Conservation (phyloP, 805 yeast species). For the Yarrowia sp. region DNA sequence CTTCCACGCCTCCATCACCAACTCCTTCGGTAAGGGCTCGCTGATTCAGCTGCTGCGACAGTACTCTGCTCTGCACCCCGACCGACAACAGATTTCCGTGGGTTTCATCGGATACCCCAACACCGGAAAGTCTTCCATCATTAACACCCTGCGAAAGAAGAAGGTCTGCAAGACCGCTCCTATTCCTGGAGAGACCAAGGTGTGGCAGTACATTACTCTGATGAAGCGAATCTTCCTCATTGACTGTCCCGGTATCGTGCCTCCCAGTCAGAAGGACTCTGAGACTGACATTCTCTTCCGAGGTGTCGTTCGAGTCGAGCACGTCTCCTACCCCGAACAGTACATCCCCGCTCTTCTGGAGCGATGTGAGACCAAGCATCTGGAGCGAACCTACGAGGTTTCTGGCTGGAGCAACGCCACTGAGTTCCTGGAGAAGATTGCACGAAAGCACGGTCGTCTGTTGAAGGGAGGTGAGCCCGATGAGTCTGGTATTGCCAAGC, state of each 20-base stretch:
- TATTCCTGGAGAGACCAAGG: conserved; percentile 98
- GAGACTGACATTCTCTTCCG: conserved; percentile 92
- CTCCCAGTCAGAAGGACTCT: conserved; percentile 87
- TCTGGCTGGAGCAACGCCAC: conserved; percentile 81
- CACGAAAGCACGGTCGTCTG: conserved; percentile 90
- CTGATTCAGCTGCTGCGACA: conserved; percentile 91
- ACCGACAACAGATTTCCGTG: conserved; percentile 93
- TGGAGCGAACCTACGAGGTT: conserved; percentile 94
- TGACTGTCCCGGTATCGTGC: conserved; percentile 99
- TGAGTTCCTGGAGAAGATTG: conserved; percentile 88
- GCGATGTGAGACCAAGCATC: conserved; percentile 86
- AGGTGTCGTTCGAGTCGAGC: conserved; percentile 99
- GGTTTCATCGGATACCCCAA: conserved; percentile 98
- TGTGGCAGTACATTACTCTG: conserved; percentile 97
- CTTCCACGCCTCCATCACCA: conserved; percentile 96
- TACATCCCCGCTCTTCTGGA: conserved; percentile 85
- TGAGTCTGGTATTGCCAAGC: conserved; percentile 89
- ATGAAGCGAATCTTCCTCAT: conserved; percentile 95
- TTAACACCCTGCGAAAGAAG: conserved; percentile 90
- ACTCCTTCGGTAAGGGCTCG: conserved; percentile 97
- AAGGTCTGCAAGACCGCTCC: conserved; percentile 98
- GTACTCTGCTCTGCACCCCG: conserved; percentile 87
- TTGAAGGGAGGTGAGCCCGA: conserved; percentile 98
- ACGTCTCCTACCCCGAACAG: conserved; percentile 93
- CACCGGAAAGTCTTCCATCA: conserved; percentile 96